Base-by-base conservation (phyloP, 805 yeast genomes). In the Candida golubevii region DNA sequence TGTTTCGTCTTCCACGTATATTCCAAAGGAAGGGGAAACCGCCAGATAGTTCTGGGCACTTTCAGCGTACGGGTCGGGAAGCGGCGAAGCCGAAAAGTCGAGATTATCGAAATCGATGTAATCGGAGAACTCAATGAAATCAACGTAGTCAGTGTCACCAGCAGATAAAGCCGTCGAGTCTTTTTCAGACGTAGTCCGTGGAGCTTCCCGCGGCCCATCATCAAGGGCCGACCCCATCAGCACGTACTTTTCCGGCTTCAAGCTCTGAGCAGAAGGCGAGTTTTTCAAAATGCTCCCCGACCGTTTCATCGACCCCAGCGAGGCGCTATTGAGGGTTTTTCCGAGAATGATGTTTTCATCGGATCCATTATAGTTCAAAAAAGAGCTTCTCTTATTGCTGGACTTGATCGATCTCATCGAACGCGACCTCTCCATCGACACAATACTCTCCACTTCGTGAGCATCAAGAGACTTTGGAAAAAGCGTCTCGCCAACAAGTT, bases 361-460 rank as follows among this genome's bases (percentile, higher is more conserved):
- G 11, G 66, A 62, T 7, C 74, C 74, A 37, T 65, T 54, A 48
- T 68, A 71, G 44, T 70, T 69, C 14, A 65, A 62, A 49, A 61
- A 71, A 26, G 72, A 66, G 44, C 61, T 67, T 18, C 75, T 49
- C 37, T 60, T 54, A 51, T 54, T 57, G 32, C 32, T 29, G 12
- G 71, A 63, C 42, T 55, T 66, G n/a, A 74, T 60, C 0, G 88
- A 82, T 56, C 77, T 74, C 67, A 77, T 68, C 6, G 82, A 76
- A 39, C 80, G 58, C 7, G 85, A 77, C 47, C 90, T 72, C 60
- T 86, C 95, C 36, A 86, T 58, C 7, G 84, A 75, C 2, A 83
- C 83, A 45, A 86, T 86, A 37, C 86, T 81, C 51, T 83, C 86
- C 9, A 86, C 85, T 56, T 86, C 95, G 41, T 75, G 78, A 0